phyloP scores from a whole-genome alignment of 169 alveolate genomes.

The Haemoproteus tartakovskyi region DNA sequence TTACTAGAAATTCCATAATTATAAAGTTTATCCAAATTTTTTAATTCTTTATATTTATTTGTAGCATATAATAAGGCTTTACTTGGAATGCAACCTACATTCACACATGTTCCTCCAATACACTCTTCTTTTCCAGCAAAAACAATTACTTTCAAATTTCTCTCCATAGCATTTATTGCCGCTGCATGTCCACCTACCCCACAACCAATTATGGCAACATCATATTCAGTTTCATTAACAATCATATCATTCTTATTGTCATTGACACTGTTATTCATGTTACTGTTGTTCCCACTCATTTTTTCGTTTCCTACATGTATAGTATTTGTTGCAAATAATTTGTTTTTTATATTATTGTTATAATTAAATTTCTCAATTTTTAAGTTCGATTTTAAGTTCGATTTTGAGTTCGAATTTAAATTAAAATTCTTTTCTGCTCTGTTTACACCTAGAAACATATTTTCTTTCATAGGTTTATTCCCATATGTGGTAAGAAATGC shows the following conservation, averaged over 20 bases:
- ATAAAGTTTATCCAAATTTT: constrained; percentile 27
- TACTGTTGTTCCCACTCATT: too few relatives aligned
- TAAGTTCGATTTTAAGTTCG: too few relatives aligned
- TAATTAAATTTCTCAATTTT: too few relatives aligned
- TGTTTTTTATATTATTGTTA: too few relatives aligned
- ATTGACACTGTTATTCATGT: too few relatives aligned
- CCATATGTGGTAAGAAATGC: too few relatives aligned
- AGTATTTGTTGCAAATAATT: too few relatives aligned
- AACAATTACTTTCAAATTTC: constrained; percentile 57
- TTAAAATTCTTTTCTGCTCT: too few relatives aligned
- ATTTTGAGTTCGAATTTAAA: too few relatives aligned
- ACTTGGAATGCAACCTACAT: constrained; percentile 72
- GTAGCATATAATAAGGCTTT: constrained; percentile 70
- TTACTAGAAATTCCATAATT: constrained; percentile 59
- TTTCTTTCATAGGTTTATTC: too few relatives aligned
- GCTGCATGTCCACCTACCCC: constrained; percentile 80
- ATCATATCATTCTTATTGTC: constrained; percentile 14
- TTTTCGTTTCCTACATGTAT: too few relatives aligned
- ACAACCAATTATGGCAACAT: constrained; percentile 67
- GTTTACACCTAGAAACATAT: too few relatives aligned
- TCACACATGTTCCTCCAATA: constrained; percentile 74
- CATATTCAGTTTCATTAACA: constrained; percentile 22
- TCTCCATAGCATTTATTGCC: constrained; percentile 63
- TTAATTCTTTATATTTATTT: constrained; percentile 60
- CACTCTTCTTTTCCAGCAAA: constrained; percentile 64